These are phyloP conservation scores for Phytophthora sp. DNA, from an alignment of 352 stramenopile genomes.

Conservation along the genomic window DNA sequence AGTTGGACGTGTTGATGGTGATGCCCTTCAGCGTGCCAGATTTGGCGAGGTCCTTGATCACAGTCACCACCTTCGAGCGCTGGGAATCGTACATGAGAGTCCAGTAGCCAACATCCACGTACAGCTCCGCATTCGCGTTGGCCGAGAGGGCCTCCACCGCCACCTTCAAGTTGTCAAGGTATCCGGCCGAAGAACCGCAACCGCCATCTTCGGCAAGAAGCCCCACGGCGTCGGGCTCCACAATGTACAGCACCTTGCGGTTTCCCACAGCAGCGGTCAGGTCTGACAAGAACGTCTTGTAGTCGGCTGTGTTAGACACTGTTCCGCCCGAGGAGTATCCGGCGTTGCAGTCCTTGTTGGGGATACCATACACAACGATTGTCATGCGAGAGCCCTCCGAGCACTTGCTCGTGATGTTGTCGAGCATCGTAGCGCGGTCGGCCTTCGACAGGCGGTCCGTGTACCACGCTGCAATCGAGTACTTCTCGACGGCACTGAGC, in stretches of 20 bases:
- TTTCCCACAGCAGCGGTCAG: constrained; percentile 46
- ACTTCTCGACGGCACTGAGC: constrained; percentile 38
- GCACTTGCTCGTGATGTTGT: constrained; percentile 36
- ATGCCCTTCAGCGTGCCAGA: constrained; percentile 43
- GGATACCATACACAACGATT: constrained; percentile 75
- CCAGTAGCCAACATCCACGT: constrained; percentile 71
- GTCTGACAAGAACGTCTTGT: constrained; percentile 50
- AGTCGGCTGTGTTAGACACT: constrained; percentile 48
- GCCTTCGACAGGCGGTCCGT: constrained; percentile 43
- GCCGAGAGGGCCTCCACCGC: constrained; percentile 45
- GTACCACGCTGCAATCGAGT: constrained; percentile 58
- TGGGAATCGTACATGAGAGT: constrained; percentile 38
- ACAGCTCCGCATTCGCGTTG: constrained; percentile 67
- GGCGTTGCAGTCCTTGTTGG: constrained; percentile 77
- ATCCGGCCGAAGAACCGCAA: constrained; percentile 46
- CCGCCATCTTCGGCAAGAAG: constrained; percentile 50
- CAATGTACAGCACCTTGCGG: constrained; percentile 71
- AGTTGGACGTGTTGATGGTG: constrained; percentile 75
- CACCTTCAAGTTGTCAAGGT: constrained; percentile 55
- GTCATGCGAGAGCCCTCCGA: constrained; percentile 39
- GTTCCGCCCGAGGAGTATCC: constrained; percentile 46
- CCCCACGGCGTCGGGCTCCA: constrained; percentile 69
- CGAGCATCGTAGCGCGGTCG: constrained; percentile 27
- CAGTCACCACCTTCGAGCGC: constrained; percentile 25
- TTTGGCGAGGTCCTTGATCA: constrained; percentile 40